A percentile compares a stretch with the other conserved stretches of the same genome.
These are phyloP conservation scores for Pseudocercospora vitis DNA, from an alignment of 2,329 filamentous ascomycete genomes.

Conservation along the genomic window DNA sequence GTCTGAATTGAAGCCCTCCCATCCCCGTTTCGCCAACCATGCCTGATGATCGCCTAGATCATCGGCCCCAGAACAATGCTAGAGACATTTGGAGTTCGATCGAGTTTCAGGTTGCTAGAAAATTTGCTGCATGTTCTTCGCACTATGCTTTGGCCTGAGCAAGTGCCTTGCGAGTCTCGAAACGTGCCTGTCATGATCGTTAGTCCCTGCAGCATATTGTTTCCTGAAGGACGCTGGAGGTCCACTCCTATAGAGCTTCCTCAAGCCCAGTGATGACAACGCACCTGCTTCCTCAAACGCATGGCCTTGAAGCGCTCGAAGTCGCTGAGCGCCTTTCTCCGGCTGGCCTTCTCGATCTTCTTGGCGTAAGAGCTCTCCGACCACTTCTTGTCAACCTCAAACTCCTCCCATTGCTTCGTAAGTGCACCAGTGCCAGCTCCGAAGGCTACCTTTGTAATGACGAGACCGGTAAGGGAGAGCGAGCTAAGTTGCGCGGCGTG, in stretches of 20 bases:
- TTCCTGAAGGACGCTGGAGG: background rate
- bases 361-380: constrained; percentile 89
- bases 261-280: constrained; percentile 35
- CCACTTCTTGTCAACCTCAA: constrained; percentile 91
- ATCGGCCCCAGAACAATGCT: constrained; percentile 17
- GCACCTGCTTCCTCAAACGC: constrained; percentile 97
- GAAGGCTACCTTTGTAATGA: constrained; percentile 82
- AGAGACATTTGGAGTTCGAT: constrained; percentile 18
- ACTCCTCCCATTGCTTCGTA: constrained; percentile 86
- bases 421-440: constrained; percentile 78
- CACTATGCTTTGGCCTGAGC: constrained; percentile 76
- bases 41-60: constrained; percentile 17
- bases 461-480: constrained; percentile 84
- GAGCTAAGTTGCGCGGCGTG: constrained; percentile 80
- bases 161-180: constrained; percentile 94
- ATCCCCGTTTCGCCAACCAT: constrained; percentile 29
- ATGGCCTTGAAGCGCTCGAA: constrained; percentile 99
- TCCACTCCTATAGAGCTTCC: background rate
- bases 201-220: background rate
- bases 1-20: constrained; percentile 27
- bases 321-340: constrained; percentile 90
- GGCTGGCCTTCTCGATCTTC: constrained; percentile 81
- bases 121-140: constrained; percentile 15
- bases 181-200: constrained; percentile 63
- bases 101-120: constrained; percentile 22